Base-by-base conservation (phyloP, 306 rosid species). In the Cucurbita pepo region DNA sequence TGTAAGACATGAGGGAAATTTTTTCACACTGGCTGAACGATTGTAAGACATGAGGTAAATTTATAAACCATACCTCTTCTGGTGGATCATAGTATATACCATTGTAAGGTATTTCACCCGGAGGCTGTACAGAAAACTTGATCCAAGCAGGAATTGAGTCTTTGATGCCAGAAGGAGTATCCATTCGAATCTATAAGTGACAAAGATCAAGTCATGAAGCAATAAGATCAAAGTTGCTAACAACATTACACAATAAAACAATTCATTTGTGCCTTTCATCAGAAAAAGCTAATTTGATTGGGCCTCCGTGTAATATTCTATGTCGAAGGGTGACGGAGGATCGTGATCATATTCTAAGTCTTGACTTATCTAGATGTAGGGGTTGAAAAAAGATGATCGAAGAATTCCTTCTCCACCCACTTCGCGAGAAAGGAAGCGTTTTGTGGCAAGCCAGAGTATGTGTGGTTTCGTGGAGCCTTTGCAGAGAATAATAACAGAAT, bases 81-180 rank as follows among this genome's bases (percentile, higher is more conserved):
- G 97, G 97, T 53, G 99, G 99, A 79, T 95, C 99, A 76, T 95
- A 95, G 87, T 91, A 95, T 83, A 95, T 82, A 51, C 96, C 95
- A 16, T 88, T 79, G 56, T 86, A 95, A 43, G 97, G 96, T 70
- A 95, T 95, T 89, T 95, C 99, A 78, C 86, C 88, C 7, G 97
- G 96, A 81, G 95, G 90, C 87, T 95, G 99, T 74, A 95, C 87
- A 36, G 99, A 85, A 77, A 86, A 91, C 88, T 91, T 91, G 79
- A 89, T 95, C 99, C 99, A 95, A 75, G 99, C 99, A 73, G 99
- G 86, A 81, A 95, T 91, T 3, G 97, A 91, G 81, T 95, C 99
- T 80, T 95, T 91, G 82, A 88, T 79, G 76, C 99, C 97, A 83
- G 99, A 86, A 79, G 95, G 93, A 73, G 99, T 91, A 72, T 86